Evolutionary conservation across 2,329 filamentous ascomycete genomes (phyloP).

Genomic region (Colletotrichum tofieldiae): DNA sequence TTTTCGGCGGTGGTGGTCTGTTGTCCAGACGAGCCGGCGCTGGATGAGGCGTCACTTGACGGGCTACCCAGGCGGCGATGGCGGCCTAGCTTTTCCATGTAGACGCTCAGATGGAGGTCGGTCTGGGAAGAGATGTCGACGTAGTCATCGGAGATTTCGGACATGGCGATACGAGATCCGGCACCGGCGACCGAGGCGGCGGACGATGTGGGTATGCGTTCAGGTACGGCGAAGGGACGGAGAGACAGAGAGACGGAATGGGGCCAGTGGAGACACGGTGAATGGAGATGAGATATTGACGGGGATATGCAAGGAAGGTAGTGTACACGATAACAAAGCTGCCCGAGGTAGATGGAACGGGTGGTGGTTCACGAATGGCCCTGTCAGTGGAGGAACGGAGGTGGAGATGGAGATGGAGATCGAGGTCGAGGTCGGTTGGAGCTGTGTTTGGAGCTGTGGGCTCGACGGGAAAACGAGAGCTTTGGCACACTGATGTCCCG

Average conservation of each 20-base stretch:
- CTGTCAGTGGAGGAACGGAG: background rate
- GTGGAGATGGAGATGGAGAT: background rate
- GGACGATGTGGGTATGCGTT: constrained; percentile 17
- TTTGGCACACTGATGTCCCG: background rate
- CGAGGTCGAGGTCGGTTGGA: constrained; percentile 2
- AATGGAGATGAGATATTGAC: constrained; percentile 24
- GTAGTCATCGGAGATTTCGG: constrained; percentile 43
- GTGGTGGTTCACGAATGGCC: constrained; percentile 14
- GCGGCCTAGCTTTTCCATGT: constrained; percentile 34
- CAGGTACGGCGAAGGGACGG: constrained; percentile 12
- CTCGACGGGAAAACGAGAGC: background rate
- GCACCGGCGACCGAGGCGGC: constrained; percentile 25
- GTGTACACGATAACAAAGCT: constrained; percentile 21
- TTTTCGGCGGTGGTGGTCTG: background rate
- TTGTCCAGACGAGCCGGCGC: constrained; percentile 15
- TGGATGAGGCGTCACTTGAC: constrained; percentile 37
- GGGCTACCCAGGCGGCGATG: constrained; percentile 24
- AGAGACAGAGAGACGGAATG: constrained; percentile 13
- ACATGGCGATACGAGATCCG: constrained; percentile 36
- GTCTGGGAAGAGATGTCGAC: constrained; percentile 36
- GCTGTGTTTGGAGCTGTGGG: constrained; percentile 15
- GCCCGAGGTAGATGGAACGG: background rate
- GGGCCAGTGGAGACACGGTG: constrained; percentile 25
- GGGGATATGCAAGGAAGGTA: constrained; percentile 16
- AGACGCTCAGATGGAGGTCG: constrained; percentile 38